Conservation (phyloP, 1,139 yeast species). For the Sugiyamaella sp. region DNA sequence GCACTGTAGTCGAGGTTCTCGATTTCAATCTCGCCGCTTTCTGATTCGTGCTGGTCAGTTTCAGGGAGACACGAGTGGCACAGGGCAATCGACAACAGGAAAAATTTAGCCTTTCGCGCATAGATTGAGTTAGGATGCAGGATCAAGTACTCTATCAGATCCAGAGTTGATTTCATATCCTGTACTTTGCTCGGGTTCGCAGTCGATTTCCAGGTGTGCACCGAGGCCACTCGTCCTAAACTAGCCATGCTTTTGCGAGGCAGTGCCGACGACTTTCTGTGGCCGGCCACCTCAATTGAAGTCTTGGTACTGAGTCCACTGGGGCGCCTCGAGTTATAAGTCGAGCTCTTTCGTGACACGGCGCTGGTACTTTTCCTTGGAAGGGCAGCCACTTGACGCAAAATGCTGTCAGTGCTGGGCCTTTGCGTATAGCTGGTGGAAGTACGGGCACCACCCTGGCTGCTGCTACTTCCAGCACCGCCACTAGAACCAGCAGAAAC, state of each 20-base stretch:
- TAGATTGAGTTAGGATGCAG: constrained; percentile 68
- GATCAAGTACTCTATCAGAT: constrained; percentile 70
- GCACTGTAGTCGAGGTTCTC: constrained; percentile 74
- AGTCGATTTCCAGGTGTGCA: constrained; percentile 42
- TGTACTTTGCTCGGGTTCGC: constrained; percentile 43
- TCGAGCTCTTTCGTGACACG: constrained; percentile 18
- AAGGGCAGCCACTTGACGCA: constrained; percentile 42
- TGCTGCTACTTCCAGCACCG: neutral
- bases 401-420: constrained; percentile 37
- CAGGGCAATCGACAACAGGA: constrained; percentile 76
- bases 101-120: constrained; percentile 74
- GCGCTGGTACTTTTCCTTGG: constrained; percentile 39
- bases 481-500: constrained; percentile 12
- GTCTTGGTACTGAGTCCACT: constrained; percentile 4
- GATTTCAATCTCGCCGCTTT: constrained; percentile 46
- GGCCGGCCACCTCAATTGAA: neutral
- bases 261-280: constrained; percentile 20
- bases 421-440: constrained; percentile 26
- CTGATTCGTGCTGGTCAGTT: constrained; percentile 28
- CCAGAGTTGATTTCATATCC: constrained; percentile 55
- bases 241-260: constrained; percentile 56
- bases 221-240: constrained; percentile 34
- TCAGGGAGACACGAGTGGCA: constrained; percentile 92
- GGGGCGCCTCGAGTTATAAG: neutral
- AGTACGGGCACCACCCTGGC: constrained; percentile 14